Percentiles rank a stretch among this genome's conserved stretches.
These are phyloP conservation scores for Pyrrhoderma noxium DNA, from an alignment of 1,284 basidiomycete species.

Conservation along the genomic window DNA sequence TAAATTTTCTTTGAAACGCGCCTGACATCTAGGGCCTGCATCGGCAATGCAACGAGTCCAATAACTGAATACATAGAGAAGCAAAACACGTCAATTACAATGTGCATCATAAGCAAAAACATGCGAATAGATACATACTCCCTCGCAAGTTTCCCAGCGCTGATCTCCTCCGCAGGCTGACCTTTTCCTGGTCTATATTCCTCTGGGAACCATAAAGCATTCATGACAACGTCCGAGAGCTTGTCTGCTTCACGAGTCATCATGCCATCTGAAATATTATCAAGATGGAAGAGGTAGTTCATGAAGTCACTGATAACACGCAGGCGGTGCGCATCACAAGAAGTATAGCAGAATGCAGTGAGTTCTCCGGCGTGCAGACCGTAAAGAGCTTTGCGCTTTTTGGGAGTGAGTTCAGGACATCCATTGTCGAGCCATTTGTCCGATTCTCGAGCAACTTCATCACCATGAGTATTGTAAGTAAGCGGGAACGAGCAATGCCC, in stretches of 20 bases:
- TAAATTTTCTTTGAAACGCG: conserved; percentile 32
- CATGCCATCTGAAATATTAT: conserved; percentile 32
- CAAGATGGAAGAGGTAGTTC: conserved; percentile 34
- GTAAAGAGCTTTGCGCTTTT: conserved; percentile 43
- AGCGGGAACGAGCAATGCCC: conserved; percentile 52
- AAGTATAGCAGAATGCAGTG: conserved; percentile 57
- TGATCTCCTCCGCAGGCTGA: conserved; percentile 20
- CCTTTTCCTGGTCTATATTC: conserved; percentile 26
- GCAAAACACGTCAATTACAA: conserved; percentile 1
- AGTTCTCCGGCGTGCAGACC: conserved; percentile 61
- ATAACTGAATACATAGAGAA: conserved; percentile 22
- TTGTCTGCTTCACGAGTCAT: conserved; percentile 28
- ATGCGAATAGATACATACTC: conserved; percentile 24
- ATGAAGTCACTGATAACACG: conserved; percentile 45
- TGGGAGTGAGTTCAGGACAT: conserved; percentile 44
- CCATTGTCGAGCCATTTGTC: conserved; percentile 45
- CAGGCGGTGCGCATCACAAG: conserved; percentile 43
- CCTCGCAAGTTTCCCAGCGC: conserved; percentile 28
- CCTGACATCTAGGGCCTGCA: conserved; percentile 20
- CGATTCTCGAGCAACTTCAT: conserved; percentile 47
- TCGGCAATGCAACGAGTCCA: conserved; percentile 31
- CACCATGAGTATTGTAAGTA: conserved; percentile 44
- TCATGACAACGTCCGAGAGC: conserved; percentile 32
- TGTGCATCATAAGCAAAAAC: conserved; percentile 1
- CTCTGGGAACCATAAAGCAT: conserved; percentile 31